Conservation (phyloP, 139 green algal genomes). For the Monoraphidium neglectum region DNA sequence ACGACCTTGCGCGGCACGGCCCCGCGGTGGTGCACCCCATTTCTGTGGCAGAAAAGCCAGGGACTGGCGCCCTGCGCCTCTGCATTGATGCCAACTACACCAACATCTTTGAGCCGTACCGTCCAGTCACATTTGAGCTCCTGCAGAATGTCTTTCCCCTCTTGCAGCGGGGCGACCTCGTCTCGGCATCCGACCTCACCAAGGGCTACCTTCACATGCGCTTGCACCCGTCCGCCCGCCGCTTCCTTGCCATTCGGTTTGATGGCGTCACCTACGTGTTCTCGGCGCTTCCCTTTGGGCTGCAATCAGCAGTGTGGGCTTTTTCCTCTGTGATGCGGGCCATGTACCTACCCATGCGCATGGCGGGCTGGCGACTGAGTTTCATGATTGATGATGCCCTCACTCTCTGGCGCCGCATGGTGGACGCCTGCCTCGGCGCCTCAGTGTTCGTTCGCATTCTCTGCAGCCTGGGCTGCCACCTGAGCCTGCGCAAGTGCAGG, state of each 20-base stretch:
- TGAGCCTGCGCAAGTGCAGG: conserved; percentile 9
- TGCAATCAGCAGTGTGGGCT: conserved; percentile 14
- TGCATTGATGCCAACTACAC: conserved; percentile 20
- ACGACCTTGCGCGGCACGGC: background rate
- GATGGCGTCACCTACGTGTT: conserved; percentile 10
- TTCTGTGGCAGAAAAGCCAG: conserved; percentile 11
- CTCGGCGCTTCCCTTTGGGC: conserved; percentile 6
- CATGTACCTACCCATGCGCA: conserved; percentile 3
- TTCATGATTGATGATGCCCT: conserved; percentile 19
- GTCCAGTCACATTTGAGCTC: conserved; percentile 16
- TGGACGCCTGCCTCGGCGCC: conserved; percentile 4
- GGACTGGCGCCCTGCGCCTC: background rate
- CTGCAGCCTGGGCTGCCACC: conserved; percentile 3
- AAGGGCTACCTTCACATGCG: conserved; percentile 12
- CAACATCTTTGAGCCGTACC: conserved; percentile 21
- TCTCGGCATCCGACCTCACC: conserved; percentile 9
- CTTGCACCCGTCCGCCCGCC: background rate
- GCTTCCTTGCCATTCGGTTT: background rate
- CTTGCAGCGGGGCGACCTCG: background rate
- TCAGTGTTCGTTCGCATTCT: conserved; percentile 2
- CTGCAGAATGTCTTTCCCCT: conserved; percentile 17
- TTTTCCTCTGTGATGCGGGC: conserved; percentile 1
- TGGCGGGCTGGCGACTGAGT: background rate
- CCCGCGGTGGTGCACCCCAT: conserved; percentile 9
- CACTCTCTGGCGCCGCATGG: background rate